A percentile compares a stretch with the other conserved stretches of the same genome.
Evolutionary conservation across 805 yeast genomes (phyloP).

Genomic region (Saccharomycopsis sp.): DNA sequence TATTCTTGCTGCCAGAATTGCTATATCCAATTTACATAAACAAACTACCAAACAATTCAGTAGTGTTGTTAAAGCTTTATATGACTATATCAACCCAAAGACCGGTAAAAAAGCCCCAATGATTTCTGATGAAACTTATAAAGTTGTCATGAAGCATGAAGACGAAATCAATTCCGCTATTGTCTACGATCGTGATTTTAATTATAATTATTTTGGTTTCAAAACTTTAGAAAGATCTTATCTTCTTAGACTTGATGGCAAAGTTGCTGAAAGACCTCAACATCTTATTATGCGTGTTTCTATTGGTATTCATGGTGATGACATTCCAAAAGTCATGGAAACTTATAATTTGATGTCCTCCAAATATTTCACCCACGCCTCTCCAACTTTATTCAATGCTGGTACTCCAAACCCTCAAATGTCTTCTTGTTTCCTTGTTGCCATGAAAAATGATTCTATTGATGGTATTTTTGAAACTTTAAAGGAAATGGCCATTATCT

Average conservation of each 20-base stretch:
- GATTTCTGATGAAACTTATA: conserved; percentile 56
- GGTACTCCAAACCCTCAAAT: conserved; percentile 80
- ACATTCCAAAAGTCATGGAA: conserved; percentile 57
- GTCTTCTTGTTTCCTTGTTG: conserved; percentile 87
- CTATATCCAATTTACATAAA: conserved; percentile 88
- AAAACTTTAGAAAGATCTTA: conserved; percentile 88
- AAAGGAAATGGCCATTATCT: conserved; percentile 79
- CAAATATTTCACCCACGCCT: conserved; percentile 85
- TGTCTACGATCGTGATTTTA: conserved; percentile 67
- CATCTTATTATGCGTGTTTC: conserved; percentile 86
- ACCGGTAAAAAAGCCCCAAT: conserved; percentile 58
- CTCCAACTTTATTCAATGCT: conserved; percentile 90
- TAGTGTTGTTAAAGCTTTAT: conserved; percentile 62
- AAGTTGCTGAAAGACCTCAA: conserved; percentile 86
- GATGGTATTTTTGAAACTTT: conserved; percentile 91
- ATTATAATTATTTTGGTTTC: conserved; percentile 78
- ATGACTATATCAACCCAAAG: conserved; percentile 71
- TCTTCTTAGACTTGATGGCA: conserved; percentile 51
- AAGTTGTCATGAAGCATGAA: conserved; percentile 51
- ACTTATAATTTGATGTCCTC: conserved; percentile 83
- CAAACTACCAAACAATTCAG: conserved; percentile 85
- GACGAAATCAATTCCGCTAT: conserved; percentile 65
- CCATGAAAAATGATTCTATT: conserved; percentile 89
- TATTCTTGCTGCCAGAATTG: conserved; percentile 87
- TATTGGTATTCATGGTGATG: conserved; percentile 73